phyloP scores from a whole-genome alignment of 352 stramenopile genomes.

The Pythium guiyangense region DNA sequence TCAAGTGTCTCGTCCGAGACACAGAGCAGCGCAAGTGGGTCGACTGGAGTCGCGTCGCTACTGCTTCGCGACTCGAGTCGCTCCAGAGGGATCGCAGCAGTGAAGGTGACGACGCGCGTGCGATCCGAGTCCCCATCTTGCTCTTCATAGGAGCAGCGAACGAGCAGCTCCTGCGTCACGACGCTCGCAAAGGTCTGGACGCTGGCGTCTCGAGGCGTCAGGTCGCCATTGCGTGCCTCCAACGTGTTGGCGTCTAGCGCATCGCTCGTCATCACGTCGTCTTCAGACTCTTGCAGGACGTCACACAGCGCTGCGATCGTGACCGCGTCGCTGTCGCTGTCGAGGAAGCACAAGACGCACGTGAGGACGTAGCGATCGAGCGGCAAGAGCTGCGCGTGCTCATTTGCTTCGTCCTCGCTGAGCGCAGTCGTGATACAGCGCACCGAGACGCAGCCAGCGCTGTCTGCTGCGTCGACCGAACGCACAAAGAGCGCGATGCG shows the following conservation, averaged over 20 bases:
- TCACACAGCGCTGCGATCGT: not conserved
- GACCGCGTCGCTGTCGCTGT: not conserved
- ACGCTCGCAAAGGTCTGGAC: slow-evolving; percentile 4
- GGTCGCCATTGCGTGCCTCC: too few species aligned
- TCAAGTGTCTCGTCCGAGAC: slow-evolving; percentile 5
- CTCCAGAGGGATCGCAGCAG: not conserved
- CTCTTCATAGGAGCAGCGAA: slow-evolving; percentile 4
- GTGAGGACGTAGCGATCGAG: slow-evolving; percentile 3
- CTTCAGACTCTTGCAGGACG: too few species aligned
- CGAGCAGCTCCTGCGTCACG: not conserved
- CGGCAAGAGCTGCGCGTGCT: not conserved
- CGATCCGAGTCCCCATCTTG: not conserved
- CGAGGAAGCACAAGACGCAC: slow-evolving; percentile 4
- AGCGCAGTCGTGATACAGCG: not conserved
- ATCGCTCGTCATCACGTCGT: too few species aligned
- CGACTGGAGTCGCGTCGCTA: too few species aligned
- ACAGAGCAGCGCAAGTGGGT: slow-evolving; percentile 3
- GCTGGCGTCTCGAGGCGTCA: not conserved
- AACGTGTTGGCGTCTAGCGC: not conserved
- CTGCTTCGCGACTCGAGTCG: not conserved
- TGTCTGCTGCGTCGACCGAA: not conserved
- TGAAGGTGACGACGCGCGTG: not conserved
- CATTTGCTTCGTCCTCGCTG: not conserved
- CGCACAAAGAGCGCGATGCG: not conserved
- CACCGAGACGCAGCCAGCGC: not conserved